Evolutionary conservation across 768 basidiomycete genomes (phyloP), one percentile per base, ranked within the genome.

Genomic region (Phlebiopsis gigantea): DNA sequence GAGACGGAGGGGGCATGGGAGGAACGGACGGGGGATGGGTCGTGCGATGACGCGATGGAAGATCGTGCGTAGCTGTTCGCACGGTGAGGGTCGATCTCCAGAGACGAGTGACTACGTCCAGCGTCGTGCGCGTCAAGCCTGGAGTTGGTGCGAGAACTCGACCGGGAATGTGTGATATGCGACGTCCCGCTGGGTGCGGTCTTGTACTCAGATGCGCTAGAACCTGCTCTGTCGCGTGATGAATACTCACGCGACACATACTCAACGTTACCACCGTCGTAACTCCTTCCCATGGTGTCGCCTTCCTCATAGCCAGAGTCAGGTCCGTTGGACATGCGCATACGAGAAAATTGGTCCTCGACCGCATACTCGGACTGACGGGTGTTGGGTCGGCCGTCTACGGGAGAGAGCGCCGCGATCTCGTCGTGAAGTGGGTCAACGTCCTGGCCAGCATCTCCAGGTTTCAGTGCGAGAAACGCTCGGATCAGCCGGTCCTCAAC

Each of bases 371-470:
- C 71, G 71, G 71, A 7, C 56, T 70, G 46, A 66, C 68, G 56
- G 31, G 62, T 60, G 9, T 53, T 57, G 8, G 24, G 46, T 2
- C 61, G 65, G n/a, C 64, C 60, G 8, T 65, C 59, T 48, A 56
- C 59, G 19, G 61, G 58, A 15, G 62, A 78, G 28, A 88, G 68
- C 8, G 79, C 78, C 25, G 82, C 79, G 46, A 90, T 77, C 66
- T 85, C 82, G 53, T 77, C 74, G 21, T 75, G 75, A 14, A 80
- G 79, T 9, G 89, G 77, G 4, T 84, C 82, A 31, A 82, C 76
- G 45, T 84, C 80, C 53, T 82, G 84, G 60, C 85, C 86, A 12
- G 87, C 82, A 65, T 98, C 94, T 5, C 97, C 97, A 1, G 91
- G 85, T 65, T 89, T 90, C 17, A 88, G 77, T 5, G 89, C 77